Conservation (phyloP, 1,284 basidiomycete genomes). For the Sanghuangporus sanghuang region DNA sequence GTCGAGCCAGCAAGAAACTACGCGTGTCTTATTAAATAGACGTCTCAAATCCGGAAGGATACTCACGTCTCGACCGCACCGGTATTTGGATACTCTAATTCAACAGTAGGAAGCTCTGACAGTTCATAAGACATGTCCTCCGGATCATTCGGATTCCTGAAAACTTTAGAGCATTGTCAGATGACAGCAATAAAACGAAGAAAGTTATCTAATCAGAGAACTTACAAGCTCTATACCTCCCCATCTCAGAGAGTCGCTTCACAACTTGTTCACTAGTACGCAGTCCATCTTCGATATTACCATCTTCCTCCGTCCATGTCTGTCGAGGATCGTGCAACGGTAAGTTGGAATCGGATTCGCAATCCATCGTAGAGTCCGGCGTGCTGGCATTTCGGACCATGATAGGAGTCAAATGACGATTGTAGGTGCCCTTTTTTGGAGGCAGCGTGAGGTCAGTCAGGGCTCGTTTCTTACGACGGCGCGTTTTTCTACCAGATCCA, state of each 20-base stretch:
- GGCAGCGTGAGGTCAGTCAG: conserved; percentile 23
- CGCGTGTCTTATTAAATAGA: conserved; percentile 1
- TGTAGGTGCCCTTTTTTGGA: conserved; percentile 31
- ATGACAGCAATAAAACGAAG: neutral
- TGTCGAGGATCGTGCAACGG: conserved; percentile 15
- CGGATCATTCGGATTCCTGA: conserved; percentile 55
- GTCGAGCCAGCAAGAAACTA: conserved; percentile 66
- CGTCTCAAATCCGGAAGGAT: neutral
- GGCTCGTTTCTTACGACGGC: neutral
- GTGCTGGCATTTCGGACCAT: conserved; percentile 42
- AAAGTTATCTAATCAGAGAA: conserved; percentile 18
- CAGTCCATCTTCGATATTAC: conserved; percentile 43
- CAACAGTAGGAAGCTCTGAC: conserved; percentile 50
- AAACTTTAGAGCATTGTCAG: conserved; percentile 40
- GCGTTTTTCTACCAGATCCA: neutral
- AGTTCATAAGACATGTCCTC: conserved; percentile 55
- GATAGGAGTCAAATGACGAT: conserved; percentile 29
- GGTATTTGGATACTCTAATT: conserved; percentile 69
- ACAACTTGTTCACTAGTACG: conserved; percentile 61
- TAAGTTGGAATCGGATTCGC: conserved; percentile 20
- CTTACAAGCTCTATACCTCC: conserved; percentile 63
- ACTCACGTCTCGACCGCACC: conserved; percentile 57
- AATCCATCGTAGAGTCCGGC: conserved; percentile 46
- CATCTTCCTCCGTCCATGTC: conserved; percentile 51
- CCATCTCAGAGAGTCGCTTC: conserved; percentile 40